Evolutionary conservation across 257 asterid species (phyloP).

Genomic region (Scutellaria galericulata): DNA sequence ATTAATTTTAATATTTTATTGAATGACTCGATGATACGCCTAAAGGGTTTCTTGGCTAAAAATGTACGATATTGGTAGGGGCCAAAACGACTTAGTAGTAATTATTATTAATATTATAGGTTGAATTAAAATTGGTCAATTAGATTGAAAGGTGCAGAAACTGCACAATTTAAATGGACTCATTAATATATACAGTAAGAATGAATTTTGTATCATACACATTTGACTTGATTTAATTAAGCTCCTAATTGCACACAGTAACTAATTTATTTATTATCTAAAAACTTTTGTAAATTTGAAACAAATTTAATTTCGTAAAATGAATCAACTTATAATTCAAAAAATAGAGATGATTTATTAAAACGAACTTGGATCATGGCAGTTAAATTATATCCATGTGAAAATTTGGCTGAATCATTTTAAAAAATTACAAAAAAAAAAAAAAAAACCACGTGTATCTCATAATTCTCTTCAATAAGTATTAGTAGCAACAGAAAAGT

Average conservation of each 20-base stretch:
- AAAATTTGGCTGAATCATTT: slow-evolving; percentile 1
- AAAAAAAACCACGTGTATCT: not conserved
- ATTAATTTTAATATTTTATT: not conserved
- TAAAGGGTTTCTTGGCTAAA: not conserved
- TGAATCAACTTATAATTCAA: too few relatives aligned
- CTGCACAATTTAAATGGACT: slow-evolving; percentile 29
- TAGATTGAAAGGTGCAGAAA: slow-evolving; percentile 8
- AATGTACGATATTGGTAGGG: slow-evolving; percentile 39
- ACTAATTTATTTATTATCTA: too few relatives aligned
- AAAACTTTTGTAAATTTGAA: too few relatives aligned
- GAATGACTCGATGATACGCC: slow-evolving; percentile 13
- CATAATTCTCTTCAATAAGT: slow-evolving; percentile 29
- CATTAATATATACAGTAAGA: not conserved
- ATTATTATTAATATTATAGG: slow-evolving; percentile 6
- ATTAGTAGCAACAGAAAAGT: too few relatives aligned
- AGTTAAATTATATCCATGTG: too few relatives aligned
- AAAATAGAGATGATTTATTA: too few relatives aligned
- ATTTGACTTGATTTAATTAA: not conserved
- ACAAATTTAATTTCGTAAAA: too few relatives aligned
- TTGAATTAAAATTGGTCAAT: slow-evolving; percentile 32
- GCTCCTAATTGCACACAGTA: not conserved
- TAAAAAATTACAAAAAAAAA: slow-evolving; percentile 7
- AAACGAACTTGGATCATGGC: too few relatives aligned
- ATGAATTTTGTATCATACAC: not conserved
- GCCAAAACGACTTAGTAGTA: slow-evolving; percentile 20